Percentiles rank a stretch among this genome's conserved stretches.
These are phyloP conservation scores for Microthlaspi erraticum DNA, from an alignment of 345 rosid species.

Conservation along the genomic window DNA sequence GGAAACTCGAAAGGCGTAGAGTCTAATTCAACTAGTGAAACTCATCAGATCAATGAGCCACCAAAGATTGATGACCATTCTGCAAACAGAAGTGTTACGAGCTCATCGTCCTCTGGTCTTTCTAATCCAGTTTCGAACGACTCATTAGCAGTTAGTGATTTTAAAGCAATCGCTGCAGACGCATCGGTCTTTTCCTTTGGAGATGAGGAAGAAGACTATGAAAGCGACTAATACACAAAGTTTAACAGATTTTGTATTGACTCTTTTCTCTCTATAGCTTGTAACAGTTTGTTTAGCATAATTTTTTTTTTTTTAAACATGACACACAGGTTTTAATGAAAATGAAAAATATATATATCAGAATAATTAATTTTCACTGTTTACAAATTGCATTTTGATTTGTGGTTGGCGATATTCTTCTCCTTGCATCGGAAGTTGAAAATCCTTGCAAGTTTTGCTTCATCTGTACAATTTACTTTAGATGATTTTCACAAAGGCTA, in stretches of 20 bases:
- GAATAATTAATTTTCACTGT: not conserved
- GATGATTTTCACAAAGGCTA: no score
- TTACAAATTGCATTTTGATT: no score
- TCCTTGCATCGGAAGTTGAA: no score
- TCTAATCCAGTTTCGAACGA: slow-evolving; percentile 12
- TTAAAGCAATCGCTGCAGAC: slow-evolving; percentile 88
- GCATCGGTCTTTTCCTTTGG: slow-evolving; percentile 90
- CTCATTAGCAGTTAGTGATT: slow-evolving; percentile 54
- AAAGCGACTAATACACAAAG: slow-evolving; percentile 54
- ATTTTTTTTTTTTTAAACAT: no score
- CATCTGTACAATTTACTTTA: no score
- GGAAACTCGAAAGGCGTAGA: slow-evolving; percentile 46
- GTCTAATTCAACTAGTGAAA: slow-evolving; percentile 27
- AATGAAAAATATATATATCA: not conserved
- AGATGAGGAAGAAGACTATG: slow-evolving; percentile 84
- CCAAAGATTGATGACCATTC: slow-evolving; percentile 24
- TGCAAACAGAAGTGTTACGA: slow-evolving; percentile 13
- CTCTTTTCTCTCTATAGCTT: slow-evolving; percentile 10
- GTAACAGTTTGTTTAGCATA: slow-evolving; percentile 7
- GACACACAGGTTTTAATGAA: not conserved
- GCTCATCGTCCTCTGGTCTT: slow-evolving; percentile 5
- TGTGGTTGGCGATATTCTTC: no score
- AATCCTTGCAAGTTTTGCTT: no score
- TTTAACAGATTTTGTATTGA: not conserved
- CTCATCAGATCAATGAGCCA: slow-evolving; percentile 19